A percentile compares a stretch with the other conserved stretches of the same genome.
phyloP scores from a whole-genome alignment of 2,329 filamentous ascomycete species.

The Trichophaea hybrida region DNA sequence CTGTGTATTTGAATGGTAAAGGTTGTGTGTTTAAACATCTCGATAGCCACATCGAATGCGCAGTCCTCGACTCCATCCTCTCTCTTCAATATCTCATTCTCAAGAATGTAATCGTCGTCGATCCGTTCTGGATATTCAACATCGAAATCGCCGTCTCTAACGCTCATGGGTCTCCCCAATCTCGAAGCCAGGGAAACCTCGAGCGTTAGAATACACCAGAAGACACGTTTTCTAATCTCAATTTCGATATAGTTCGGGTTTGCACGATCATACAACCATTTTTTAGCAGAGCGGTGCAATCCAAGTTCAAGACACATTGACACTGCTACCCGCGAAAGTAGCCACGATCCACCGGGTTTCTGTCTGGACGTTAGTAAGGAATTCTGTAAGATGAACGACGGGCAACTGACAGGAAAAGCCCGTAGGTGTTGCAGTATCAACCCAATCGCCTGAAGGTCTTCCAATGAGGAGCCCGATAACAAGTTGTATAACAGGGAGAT shows the following conservation, averaged over 20 bases:
- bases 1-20: constrained; percentile 61
- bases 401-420: constrained; percentile 43
- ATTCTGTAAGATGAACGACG: no score
- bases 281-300: constrained; percentile 55
- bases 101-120: constrained; percentile 54
- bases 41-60: constrained; percentile 51
- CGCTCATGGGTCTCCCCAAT: constrained; percentile 61
- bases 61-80: constrained; percentile 41
- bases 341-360: constrained; percentile 60
- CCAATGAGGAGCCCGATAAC: constrained; percentile 44
- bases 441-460: constrained; percentile 57
- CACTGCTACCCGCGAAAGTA: constrained; percentile 50
- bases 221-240: constrained; percentile 64
- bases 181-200: constrained; percentile 58
- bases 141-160: constrained; percentile 62
- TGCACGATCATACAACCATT: constrained; percentile 36
- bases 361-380: no score
- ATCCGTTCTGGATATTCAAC: constrained; percentile 59
- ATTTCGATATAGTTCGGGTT: constrained; percentile 45
- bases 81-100: constrained; percentile 44
- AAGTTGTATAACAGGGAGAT: constrained; percentile 55
- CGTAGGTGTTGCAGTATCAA: constrained; percentile 60
- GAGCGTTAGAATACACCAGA: constrained; percentile 57
- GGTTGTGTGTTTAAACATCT: constrained; percentile 49
- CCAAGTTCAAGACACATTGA: constrained; percentile 59